Conservation (phyloP, 2,329 filamentous ascomycete species). For the Elsinoe fawcettii region DNA sequence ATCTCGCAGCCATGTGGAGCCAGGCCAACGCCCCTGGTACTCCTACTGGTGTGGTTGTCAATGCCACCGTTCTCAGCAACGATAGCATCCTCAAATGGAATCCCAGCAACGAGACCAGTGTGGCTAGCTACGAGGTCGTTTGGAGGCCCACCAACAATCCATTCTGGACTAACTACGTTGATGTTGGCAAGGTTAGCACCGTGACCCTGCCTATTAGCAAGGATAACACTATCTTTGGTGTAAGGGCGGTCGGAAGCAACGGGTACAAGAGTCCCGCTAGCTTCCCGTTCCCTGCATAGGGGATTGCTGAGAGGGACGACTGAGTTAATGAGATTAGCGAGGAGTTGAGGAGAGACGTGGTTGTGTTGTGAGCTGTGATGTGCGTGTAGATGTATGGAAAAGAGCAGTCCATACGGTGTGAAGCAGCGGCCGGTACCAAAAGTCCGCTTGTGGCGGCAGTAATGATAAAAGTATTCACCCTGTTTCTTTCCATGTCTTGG, state of each 20-base stretch:
- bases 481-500: no score
- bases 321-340: not conserved
- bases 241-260: slow-evolving; percentile 44
- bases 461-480: not conserved
- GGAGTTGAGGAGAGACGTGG: not conserved
- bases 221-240: slow-evolving; percentile 52
- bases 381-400: no score
- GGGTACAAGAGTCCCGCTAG: slow-evolving; percentile 30
- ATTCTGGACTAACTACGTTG: slow-evolving; percentile 29
- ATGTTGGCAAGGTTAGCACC: slow-evolving; percentile 42
- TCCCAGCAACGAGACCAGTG: slow-evolving; percentile 32
- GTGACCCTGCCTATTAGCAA: slow-evolving; percentile 46
- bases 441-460: not conserved
- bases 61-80: slow-evolving; percentile 39
- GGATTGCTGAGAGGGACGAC: not conserved
- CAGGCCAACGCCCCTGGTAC: slow-evolving; percentile 46
- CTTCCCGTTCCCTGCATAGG: slow-evolving; percentile 3
- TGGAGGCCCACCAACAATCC: slow-evolving; percentile 46
- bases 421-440: not conserved
- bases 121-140: slow-evolving; percentile 48
- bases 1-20: slow-evolving; percentile 48
- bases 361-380: not conserved
- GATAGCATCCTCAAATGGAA: slow-evolving; percentile 45
- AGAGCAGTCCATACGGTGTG: no score
- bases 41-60: slow-evolving; percentile 43